phyloP scores from a whole-genome alignment of 345 rosid species.

The Salix koriyanagi region DNA sequence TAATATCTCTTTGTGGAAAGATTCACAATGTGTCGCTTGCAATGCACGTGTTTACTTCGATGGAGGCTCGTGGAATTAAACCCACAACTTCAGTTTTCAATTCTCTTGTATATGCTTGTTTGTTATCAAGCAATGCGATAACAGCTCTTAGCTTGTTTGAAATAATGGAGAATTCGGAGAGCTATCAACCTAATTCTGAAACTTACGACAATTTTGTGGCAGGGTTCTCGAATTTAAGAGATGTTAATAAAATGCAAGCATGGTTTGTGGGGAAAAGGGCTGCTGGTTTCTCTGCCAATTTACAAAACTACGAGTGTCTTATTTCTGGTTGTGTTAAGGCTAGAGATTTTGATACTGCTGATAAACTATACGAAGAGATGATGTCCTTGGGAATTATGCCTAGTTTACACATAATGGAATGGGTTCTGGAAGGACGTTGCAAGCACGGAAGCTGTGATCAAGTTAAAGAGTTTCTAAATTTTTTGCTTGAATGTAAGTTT shows the following conservation, averaged over 20 bases:
- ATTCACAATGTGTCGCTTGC: slow-evolving; percentile 30
- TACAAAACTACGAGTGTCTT: slow-evolving; percentile 30
- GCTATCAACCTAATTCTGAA: slow-evolving; percentile 21
- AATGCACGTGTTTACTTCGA: slow-evolving; percentile 30
- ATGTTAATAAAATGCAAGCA: slow-evolving; percentile 21
- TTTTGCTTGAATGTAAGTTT: slow-evolving; percentile 22
- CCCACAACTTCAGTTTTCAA: slow-evolving; percentile 31
- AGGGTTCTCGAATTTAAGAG: slow-evolving; percentile 30
- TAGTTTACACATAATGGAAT: slow-evolving; percentile 22
- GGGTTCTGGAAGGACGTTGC: slow-evolving; percentile 27
- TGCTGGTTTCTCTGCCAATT: slow-evolving; percentile 27
- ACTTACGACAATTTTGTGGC: slow-evolving; percentile 33
- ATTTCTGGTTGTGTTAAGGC: slow-evolving; percentile 22
- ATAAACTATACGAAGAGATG: slow-evolving; percentile 25
- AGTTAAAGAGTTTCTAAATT: slow-evolving; percentile 23
- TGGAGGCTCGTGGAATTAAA: slow-evolving; percentile 37
- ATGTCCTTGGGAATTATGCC: slow-evolving; percentile 21
- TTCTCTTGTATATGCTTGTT: slow-evolving; percentile 29
- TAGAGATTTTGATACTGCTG: slow-evolving; percentile 29
- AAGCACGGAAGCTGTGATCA: slow-evolving; percentile 11
- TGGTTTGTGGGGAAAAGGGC: slow-evolving; percentile 33
- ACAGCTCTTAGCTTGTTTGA: slow-evolving; percentile 37
- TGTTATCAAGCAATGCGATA: slow-evolving; percentile 7
- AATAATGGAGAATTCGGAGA: slow-evolving; percentile 35
- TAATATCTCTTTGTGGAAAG: slow-evolving; percentile 36